Conservation (phyloP, 2,329 filamentous ascomycete genomes). For the Paracoccidioides lutzii region DNA sequence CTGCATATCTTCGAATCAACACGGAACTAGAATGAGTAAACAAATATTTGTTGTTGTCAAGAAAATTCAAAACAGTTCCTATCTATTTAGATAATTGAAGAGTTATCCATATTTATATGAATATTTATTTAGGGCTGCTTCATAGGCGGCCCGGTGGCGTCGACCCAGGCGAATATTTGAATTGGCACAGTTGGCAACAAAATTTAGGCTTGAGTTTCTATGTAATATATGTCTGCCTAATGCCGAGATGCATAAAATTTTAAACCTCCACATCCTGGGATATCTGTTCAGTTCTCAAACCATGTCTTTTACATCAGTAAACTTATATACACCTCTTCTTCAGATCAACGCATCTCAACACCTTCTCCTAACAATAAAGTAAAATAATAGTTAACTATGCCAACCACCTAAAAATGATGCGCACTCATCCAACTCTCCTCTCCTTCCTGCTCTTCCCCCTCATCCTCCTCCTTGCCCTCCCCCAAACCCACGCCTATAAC, state of each 20-base stretch:
- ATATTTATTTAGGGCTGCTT: no score
- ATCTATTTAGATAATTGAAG: no score
- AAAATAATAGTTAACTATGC: not conserved
- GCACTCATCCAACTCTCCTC: not conserved
- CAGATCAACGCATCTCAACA: not conserved
- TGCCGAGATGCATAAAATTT: not conserved
- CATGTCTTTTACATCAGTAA: not conserved
- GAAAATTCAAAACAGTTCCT: no score
- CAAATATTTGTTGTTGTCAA: no score
- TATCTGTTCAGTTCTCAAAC: no score
- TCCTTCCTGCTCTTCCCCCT: constrained; percentile 12
- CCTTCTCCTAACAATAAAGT: not conserved
- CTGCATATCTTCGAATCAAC: no score
- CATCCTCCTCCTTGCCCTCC: constrained; percentile 10
- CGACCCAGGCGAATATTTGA: no score
- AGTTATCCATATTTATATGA: no score
- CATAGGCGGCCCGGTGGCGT: no score
- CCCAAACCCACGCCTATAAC: constrained; percentile 11
- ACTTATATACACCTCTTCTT: not conserved
- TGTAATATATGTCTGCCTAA: not conserved
- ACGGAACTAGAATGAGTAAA: no score
- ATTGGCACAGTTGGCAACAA: no score
- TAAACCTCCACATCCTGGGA: no score
- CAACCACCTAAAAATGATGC: not conserved
- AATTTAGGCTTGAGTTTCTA: not conserved